These are phyloP conservation scores for Arabidopsis hybrid DNA, from an alignment of 441 rosid species.

Conservation along the genomic window DNA sequence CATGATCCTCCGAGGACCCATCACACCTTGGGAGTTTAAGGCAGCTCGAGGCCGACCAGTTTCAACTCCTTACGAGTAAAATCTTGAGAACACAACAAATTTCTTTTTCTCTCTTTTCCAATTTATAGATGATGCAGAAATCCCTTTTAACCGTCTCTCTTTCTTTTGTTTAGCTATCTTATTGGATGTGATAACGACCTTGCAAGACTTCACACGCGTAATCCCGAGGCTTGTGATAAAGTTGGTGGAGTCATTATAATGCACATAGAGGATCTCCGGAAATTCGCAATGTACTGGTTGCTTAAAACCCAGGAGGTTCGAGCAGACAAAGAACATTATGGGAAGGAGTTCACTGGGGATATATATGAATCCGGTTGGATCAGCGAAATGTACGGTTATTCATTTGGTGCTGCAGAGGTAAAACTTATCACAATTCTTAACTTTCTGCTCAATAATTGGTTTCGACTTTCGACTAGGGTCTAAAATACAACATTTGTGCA, in stretches of 20 bases:
- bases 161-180: slow-evolving; percentile 66
- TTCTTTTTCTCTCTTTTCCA: neutral
- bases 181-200: slow-evolving; percentile 97
- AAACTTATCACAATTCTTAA: neutral
- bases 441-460: neutral
- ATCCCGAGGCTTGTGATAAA: slow-evolving; percentile 95
- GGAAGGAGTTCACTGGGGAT: slow-evolving; percentile 90
- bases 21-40: slow-evolving; percentile 97
- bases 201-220: slow-evolving; percentile 89
- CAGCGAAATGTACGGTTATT: slow-evolving; percentile 99
- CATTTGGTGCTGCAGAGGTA: slow-evolving; percentile 99
- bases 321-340: slow-evolving; percentile 94
- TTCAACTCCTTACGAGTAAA: slow-evolving; percentile 98
- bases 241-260: slow-evolving; percentile 98
- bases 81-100: slow-evolving; percentile 1
- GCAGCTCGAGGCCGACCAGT: slow-evolving; percentile 96
- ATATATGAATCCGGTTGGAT: slow-evolving; percentile 96
- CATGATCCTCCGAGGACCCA: slow-evolving; percentile 96
- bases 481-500: slow-evolving; percentile 49
- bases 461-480: neutral
- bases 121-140: slow-evolving; percentile 7
- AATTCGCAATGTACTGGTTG: slow-evolving; percentile 90
- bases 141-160: neutral
- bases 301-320: slow-evolving; percentile 98
- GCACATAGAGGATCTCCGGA: slow-evolving; percentile 95